These are phyloP conservation scores for Trichoderma sp. DNA, from an alignment of 2,329 filamentous ascomycete species.

Conservation along the genomic window DNA sequence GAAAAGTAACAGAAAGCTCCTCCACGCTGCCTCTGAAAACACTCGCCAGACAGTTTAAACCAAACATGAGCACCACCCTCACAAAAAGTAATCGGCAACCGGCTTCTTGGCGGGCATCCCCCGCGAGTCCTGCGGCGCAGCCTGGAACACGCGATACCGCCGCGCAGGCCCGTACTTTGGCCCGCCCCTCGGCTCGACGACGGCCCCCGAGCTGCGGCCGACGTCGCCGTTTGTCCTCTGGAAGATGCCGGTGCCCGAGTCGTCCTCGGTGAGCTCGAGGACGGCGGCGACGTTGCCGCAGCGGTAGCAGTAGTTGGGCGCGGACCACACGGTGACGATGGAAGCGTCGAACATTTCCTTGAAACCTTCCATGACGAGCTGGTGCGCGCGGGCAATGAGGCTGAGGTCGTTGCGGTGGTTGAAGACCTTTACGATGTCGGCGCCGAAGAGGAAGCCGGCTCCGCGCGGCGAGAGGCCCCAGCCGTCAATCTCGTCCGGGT, in stretches of 20 bases:
- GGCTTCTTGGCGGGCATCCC: slow-evolving; percentile 99
- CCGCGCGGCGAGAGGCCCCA: slow-evolving; percentile 95
- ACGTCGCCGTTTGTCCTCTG: slow-evolving; percentile 72
- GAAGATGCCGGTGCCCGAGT: slow-evolving; percentile 71
- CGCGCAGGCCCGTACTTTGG: slow-evolving; percentile 72
- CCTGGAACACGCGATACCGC: slow-evolving; percentile 93
- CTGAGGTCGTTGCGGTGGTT: slow-evolving; percentile 93
- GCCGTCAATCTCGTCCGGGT: slow-evolving; percentile 95
- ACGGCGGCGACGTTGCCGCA: slow-evolving; percentile 96
- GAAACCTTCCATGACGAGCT: slow-evolving; percentile 98
- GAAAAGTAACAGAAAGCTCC: neutral
- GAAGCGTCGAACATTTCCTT: slow-evolving; percentile 98
- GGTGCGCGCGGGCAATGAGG: slow-evolving; percentile 90
- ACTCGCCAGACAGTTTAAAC: neutral
- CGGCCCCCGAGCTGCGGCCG: slow-evolving; percentile 56
- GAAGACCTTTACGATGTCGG: slow-evolving; percentile 93
- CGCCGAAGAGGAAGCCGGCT: slow-evolving; percentile 92
- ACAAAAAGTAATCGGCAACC: slow-evolving; percentile 94
- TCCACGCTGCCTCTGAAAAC: neutral
- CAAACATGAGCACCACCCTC: neutral
- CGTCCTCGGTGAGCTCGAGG: slow-evolving; percentile 87
- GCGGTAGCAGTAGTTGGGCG: slow-evolving; percentile 94
- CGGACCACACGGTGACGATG: slow-evolving; percentile 98
- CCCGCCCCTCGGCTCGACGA: slow-evolving; percentile 51
- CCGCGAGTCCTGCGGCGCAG: slow-evolving; percentile 90